Conservation (phyloP, 1,284 basidiomycete genomes). For the Irpex sp. region DNA sequence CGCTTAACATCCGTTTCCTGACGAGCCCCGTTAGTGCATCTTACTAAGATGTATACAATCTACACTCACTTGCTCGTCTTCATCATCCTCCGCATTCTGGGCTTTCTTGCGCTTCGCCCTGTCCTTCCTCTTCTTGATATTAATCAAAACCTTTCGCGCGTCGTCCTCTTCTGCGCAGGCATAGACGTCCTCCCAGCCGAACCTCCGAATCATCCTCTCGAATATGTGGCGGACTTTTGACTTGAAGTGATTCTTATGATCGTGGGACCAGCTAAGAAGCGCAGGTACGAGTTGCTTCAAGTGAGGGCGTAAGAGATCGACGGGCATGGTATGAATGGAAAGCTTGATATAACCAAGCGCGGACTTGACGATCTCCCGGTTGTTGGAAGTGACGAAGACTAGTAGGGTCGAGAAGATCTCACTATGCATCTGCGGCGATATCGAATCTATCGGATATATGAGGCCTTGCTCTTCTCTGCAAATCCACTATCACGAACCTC, state of each 20-base stretch:
- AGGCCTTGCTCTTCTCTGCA: background rate
- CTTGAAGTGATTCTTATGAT: conserved; percentile 99
- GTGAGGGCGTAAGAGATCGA: conserved; percentile 71
- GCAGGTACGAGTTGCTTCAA: conserved; percentile 80
- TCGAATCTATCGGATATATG: conserved; percentile 46
- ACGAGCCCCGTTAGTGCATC: conserved; percentile 7
- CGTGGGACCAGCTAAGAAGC: conserved; percentile 89
- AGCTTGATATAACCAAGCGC: conserved; percentile 96
- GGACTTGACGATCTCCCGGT: conserved; percentile 98
- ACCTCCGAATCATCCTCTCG: conserved; percentile 91
- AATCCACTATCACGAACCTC: conserved; percentile 47
- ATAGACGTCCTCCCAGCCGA: conserved; percentile 86
- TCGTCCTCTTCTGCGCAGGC: conserved; percentile 73
- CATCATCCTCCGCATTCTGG: conserved; percentile 51
- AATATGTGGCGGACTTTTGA: conserved; percentile 95
- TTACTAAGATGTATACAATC: conserved; percentile 5
- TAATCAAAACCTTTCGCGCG: conserved; percentile 76
- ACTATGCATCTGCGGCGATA: conserved; percentile 74
- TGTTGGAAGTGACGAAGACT: conserved; percentile 89
- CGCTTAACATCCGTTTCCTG: conserved; percentile 42
- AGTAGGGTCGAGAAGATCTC: conserved; percentile 88
- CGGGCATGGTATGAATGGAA: conserved; percentile 80
- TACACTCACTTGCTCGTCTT: conserved; percentile 42
- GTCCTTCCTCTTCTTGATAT: conserved; percentile 92
- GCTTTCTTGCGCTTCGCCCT: conserved; percentile 73